These are phyloP conservation scores for Fraxinus ornus DNA, from an alignment of 305 asterid species.

Conservation along the genomic window DNA sequence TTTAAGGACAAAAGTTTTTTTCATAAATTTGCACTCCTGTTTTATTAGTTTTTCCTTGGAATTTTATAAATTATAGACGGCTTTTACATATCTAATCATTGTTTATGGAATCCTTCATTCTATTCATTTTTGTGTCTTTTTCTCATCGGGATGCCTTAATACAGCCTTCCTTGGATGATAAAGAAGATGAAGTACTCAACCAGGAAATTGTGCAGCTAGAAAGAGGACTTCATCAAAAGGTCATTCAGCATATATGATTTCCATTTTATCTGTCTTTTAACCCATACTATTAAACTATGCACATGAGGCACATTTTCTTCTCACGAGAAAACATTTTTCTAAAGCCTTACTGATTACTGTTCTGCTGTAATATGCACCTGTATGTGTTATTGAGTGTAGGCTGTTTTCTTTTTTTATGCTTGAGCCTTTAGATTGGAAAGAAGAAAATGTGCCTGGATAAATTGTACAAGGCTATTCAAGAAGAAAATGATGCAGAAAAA, in stretches of 20 bases:
- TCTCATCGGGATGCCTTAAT: not conserved
- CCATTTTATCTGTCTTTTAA: not conserved
- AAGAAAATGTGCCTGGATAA: slow-evolving; percentile 61
- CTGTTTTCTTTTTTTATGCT: slow-evolving; percentile 29
- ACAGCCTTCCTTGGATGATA: slow-evolving; percentile 87
- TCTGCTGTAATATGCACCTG: slow-evolving; percentile 11
- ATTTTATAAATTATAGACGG: slow-evolving; percentile 10
- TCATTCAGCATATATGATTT: slow-evolving; percentile 26
- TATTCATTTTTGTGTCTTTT: not conserved
- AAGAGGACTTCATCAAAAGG: slow-evolving; percentile 66
- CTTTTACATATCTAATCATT: not conserved
- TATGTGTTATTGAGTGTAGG: slow-evolving; percentile 9
- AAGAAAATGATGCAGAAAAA: slow-evolving; percentile 43
- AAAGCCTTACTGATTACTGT: not conserved
- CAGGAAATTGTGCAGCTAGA: slow-evolving; percentile 71
- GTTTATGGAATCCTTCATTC: not conserved
- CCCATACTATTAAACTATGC: not conserved
- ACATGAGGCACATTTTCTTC: not conserved
- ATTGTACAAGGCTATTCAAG: slow-evolving; percentile 53
- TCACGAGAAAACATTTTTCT: not conserved
- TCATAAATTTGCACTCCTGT: slow-evolving; percentile 4
- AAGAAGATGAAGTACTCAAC: slow-evolving; percentile 64
- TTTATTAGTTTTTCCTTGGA: not conserved
- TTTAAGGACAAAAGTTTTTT: slow-evolving; percentile 1
- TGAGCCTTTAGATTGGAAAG: slow-evolving; percentile 50